A percentile compares a stretch with the other conserved stretches of the same genome.
These are phyloP conservation scores for Nakazawaea peltata DNA, from an alignment of 805 yeast species.

Conservation along the genomic window DNA sequence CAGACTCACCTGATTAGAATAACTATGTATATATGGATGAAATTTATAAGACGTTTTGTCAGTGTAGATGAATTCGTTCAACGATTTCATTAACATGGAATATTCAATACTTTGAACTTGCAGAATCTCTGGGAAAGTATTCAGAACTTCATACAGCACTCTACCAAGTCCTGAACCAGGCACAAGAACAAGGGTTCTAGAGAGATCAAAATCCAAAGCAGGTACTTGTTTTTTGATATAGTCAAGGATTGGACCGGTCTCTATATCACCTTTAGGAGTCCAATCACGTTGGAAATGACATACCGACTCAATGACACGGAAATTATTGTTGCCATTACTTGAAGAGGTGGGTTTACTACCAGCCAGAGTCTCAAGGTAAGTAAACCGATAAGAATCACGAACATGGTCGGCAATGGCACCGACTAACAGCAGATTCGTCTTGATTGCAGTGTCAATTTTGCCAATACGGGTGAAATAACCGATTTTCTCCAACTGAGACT, in stretches of 20 bases:
- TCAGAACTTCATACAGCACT: constrained; percentile 56
- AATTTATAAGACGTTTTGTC: constrained; percentile 17
- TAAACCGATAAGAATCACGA: neutral
- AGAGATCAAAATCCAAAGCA: constrained; percentile 21
- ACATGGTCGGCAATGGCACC: constrained; percentile 33
- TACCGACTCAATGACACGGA: constrained; percentile 56
- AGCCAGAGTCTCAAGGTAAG: neutral
- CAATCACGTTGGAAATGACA: constrained; percentile 81
- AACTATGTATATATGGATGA: constrained; percentile 54
- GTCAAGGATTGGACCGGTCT: constrained; percentile 42
- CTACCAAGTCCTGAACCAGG: constrained; percentile 91
- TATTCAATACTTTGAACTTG: constrained; percentile 69
- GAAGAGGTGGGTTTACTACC: too few species aligned
- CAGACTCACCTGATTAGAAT: constrained; percentile 51
- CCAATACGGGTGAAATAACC: constrained; percentile 49
- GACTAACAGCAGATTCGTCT: constrained; percentile 39
- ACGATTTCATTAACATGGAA: constrained; percentile 67
- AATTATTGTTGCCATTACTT: constrained; percentile 22
- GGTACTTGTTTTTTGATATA: constrained; percentile 41
- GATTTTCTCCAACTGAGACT: constrained; percentile 38
- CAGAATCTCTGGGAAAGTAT: constrained; percentile 26
- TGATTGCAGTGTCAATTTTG: constrained; percentile 37
- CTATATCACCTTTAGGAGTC: constrained; percentile 40
- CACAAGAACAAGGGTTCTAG: constrained; percentile 46
- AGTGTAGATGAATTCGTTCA: constrained; percentile 50